A percentile compares a stretch with the other conserved stretches of the same genome.
These are phyloP conservation scores for Fraxinus angustifolia DNA, from an alignment of 305 asterid genomes.

Conservation along the genomic window DNA sequence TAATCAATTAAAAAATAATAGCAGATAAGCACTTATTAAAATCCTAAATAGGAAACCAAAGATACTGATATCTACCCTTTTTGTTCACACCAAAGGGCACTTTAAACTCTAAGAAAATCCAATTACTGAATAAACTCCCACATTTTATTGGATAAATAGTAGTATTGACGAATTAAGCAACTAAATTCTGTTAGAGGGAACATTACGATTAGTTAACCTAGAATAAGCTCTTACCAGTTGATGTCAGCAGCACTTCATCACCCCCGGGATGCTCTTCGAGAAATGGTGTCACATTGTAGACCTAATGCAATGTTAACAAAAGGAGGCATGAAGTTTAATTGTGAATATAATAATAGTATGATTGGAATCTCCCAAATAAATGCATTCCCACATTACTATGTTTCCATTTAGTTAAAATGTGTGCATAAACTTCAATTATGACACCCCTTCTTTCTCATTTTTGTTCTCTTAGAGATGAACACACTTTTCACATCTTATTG, in stretches of 20 bases:
- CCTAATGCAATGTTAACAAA: slow-evolving; percentile 31
- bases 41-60: no score
- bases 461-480: background rate
- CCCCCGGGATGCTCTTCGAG: slow-evolving; percentile 79
- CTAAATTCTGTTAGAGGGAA: background rate
- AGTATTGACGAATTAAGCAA: background rate
- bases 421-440: background rate
- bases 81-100: background rate
- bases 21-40: background rate
- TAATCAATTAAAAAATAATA: background rate
- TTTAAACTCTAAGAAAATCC: background rate
- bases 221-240: slow-evolving; percentile 40
- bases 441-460: background rate
- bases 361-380: background rate
- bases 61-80: background rate
- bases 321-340: background rate
- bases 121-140: background rate
- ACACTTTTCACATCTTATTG: background rate
- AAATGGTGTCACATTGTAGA: slow-evolving; percentile 53
- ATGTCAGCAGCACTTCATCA: slow-evolving; percentile 48
- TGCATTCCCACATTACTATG: background rate
- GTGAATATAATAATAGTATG: background rate
- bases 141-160: background rate
- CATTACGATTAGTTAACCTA: background rate
- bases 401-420: background rate